These are phyloP conservation scores for Yamagishiella unicocca DNA, from an alignment of 139 green algal genomes.

Conservation along the genomic window DNA sequence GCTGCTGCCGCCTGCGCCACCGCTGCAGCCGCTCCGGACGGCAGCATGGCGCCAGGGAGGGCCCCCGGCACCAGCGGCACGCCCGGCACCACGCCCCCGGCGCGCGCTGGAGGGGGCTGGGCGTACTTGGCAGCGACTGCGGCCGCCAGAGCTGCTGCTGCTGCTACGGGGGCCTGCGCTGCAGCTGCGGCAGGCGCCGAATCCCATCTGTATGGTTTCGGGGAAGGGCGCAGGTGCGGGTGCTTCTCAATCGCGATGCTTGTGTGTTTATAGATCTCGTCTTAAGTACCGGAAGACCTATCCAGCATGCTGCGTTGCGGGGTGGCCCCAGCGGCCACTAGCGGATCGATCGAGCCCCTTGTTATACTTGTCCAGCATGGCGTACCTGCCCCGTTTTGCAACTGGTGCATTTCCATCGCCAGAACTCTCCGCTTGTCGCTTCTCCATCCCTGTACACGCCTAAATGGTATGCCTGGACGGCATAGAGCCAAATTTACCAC, in stretches of 20 bases:
- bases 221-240: too few species aligned
- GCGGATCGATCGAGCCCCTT: too few species aligned
- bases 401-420: neutral
- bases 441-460: slow-evolving; percentile 25
- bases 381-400: slow-evolving; percentile 11
- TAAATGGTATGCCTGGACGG: too few species aligned
- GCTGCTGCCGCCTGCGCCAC: slow-evolving; percentile 22
- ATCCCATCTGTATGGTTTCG: slow-evolving; percentile 26
- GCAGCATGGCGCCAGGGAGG: neutral
- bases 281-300: too few species aligned
- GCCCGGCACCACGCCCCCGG: neutral
- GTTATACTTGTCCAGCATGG: too few species aligned
- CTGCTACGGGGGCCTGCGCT: neutral
- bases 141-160: slow-evolving; percentile 10
- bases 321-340: too few species aligned
- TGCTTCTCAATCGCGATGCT: too few species aligned
- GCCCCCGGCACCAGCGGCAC: neutral
- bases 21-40: neutral
- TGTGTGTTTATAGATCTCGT: too few species aligned
- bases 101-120: neutral
- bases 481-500: too few species aligned
- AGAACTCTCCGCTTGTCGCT: neutral
- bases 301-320: too few species aligned
- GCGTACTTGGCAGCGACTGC: slow-evolving; percentile 36
- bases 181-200: neutral